Conservation (phyloP, 768 basidiomycete genomes). For the Termitomyces sp. region DNA sequence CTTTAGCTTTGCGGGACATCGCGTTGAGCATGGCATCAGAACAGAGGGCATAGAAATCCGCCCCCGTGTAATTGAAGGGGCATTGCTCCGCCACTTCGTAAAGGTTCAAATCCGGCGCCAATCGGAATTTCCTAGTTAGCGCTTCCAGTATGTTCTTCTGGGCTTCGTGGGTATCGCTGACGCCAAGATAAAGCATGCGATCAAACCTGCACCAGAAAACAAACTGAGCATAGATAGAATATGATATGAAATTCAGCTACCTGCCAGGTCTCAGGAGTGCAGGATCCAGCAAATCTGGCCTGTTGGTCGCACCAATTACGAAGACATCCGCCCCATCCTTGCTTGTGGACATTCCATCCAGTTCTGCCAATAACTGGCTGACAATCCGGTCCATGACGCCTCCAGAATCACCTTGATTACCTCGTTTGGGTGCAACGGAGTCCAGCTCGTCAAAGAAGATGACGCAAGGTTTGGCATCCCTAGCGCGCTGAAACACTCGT, state of each 20-base stretch:
- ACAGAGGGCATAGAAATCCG: conserved; percentile 97
- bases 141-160: conserved; percentile 88
- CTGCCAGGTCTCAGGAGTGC: conserved; percentile 87
- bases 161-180: conserved; percentile 82
- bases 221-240: neutral
- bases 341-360: conserved; percentile 83
- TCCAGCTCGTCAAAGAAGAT: conserved; percentile 98
- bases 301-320: conserved; percentile 94
- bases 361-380: conserved; percentile 88
- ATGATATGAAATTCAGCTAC: conserved; percentile 28
- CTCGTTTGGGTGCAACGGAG: conserved; percentile 90
- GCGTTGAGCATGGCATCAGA: conserved; percentile 95
- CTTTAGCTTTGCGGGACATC: conserved; percentile 84
- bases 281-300: conserved; percentile 88
- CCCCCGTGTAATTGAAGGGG: conserved; percentile 94
- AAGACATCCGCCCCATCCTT: conserved; percentile 71
- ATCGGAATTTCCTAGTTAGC: conserved; percentile 87
- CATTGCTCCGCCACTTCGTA: conserved; percentile 64
- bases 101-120: conserved; percentile 68
- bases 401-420: conserved; percentile 93
- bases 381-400: conserved; percentile 99
- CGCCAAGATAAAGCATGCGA: conserved; percentile 91
- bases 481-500: conserved; percentile 83
- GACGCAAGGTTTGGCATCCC: conserved; percentile 91
- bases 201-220: conserved; percentile 71